Base-by-base conservation (phyloP, 2,329 filamentous ascomycete genomes). In the Fusarium cyanostomum region DNA sequence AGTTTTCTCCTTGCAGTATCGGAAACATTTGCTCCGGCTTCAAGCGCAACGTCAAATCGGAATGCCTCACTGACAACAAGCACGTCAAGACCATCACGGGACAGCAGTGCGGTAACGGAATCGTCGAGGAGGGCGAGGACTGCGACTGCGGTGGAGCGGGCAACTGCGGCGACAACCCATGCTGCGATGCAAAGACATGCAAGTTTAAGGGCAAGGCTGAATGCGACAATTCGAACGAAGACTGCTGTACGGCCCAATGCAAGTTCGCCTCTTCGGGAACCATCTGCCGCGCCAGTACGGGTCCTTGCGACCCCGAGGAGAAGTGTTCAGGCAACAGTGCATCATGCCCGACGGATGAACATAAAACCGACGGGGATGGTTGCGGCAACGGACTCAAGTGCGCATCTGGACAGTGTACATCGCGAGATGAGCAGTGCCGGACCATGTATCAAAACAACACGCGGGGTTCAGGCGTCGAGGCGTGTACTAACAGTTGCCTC, bases 11-110 rank as follows among this genome's bases (percentile, higher is more conserved):
- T 3, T 99, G 95, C 80, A 91, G 89, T 21, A 85, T 99, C 66
- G 95, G 95, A 64, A 98, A 98, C 73, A 92, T 99, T 59, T 99
- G 95, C 80, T 91, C 91, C 7, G 93, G 92, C 27, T 83, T 99
- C 64, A 87, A 86, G 49, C 90, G 90, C 71, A 91, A 88, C 61
- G 89, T 96, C 74, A 90, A 91, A 62, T 88, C 87, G 0, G 78
- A 73, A 24, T 99, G 95, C 75, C 81, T 99, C 38, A 89, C 87
- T n/a, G 89, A 92, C 75, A 99, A 99, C 81, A 88, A 86, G 68
- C 89, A 91, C 64, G 88, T 99, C 42, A 84, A 86, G 28, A 95
- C 91, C 26, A 92, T 96, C 68, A 90, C 88, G 0, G 92, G 90
- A 52, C 90, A 89, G 68, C 89, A 94, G 73, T 99, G 95, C 77